These are phyloP conservation scores for Colletotrichum chrysophilum DNA, from an alignment of 2,329 filamentous ascomycete genomes.

Conservation along the genomic window DNA sequence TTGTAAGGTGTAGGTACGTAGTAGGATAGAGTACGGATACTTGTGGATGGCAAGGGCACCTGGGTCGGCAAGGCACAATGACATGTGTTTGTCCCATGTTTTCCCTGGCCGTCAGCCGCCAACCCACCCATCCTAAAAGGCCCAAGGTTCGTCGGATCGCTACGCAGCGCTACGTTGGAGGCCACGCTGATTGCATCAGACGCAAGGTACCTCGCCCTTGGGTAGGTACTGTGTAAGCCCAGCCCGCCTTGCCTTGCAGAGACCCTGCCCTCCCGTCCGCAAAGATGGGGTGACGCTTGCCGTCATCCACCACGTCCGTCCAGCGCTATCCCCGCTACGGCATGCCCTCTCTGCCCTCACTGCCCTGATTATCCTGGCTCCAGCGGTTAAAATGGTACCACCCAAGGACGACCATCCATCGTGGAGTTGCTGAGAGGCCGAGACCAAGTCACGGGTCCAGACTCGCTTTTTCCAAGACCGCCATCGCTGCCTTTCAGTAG, in stretches of 20 bases:
- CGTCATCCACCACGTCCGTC: neutral
- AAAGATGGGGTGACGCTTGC: slow-evolving; percentile 9
- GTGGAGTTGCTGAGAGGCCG: neutral
- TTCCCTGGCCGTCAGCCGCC: neutral
- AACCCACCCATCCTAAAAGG: neutral
- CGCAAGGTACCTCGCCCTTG: neutral
- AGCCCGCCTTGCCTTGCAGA: neutral
- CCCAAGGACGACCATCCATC: neutral
- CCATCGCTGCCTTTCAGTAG: neutral
- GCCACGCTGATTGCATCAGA: neutral
- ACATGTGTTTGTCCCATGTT: slow-evolving; percentile 19
- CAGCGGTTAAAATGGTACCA: slow-evolving; percentile 2
- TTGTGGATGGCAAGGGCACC: neutral
- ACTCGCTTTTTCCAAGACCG: neutral
- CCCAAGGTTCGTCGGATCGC: neutral
- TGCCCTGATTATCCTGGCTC: slow-evolving; percentile 2
- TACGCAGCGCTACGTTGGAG: neutral
- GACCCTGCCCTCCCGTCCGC: neutral
- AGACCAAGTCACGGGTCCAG: slow-evolving; percentile 1
- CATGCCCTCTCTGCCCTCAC: neutral
- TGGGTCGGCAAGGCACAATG: slow-evolving; percentile 6
- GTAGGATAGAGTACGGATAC: neutral
- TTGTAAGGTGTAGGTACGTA: neutral
- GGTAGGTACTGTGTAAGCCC: neutral
- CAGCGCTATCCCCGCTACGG: neutral